Percentiles rank a stretch among this genome's conserved stretches.
Conservation (phyloP, 1,139 yeast species). For the Yamadazyma siamensis region DNA sequence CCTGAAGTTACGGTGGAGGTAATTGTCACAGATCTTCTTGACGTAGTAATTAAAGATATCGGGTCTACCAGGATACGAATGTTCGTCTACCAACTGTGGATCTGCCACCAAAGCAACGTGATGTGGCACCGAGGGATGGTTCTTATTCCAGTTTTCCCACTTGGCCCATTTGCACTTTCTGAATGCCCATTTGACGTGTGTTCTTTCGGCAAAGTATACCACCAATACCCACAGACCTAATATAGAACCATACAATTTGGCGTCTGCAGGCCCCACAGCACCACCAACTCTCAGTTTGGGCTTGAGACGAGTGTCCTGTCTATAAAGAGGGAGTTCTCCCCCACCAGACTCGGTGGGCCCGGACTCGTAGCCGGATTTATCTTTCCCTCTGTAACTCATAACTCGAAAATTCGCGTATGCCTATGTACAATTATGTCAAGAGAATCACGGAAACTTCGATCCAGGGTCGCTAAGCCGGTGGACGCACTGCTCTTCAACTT, state of each 20-base stretch:
- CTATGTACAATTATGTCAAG: constrained; percentile 1
- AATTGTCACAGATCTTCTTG: constrained; percentile 61
- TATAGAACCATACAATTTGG: constrained; percentile 5
- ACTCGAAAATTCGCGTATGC: constrained; percentile 1
- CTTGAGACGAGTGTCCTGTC: too few species aligned
- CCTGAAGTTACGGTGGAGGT: constrained; percentile 74
- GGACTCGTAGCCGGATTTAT: constrained; percentile 6
- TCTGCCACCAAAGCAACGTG: constrained; percentile 79
- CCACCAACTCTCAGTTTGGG: too few species aligned
- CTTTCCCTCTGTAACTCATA: constrained; percentile 16
- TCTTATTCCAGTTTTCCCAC: constrained; percentile 55
- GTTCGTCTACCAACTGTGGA: constrained; percentile 84
- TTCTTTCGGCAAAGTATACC: constrained; percentile 60
- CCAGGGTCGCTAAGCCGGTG: constrained; percentile 13
- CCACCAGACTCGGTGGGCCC: too few species aligned
- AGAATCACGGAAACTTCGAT: constrained; percentile 22
- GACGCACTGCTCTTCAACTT: constrained; percentile 24
- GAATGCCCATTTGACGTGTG: constrained; percentile 48
- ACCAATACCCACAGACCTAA: constrained; percentile 40
- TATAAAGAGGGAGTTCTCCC: constrained; percentile 7
- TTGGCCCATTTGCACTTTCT: constrained; percentile 56
- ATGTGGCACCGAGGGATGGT: constrained; percentile 41
- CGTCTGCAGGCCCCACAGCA: constrained; percentile 1
- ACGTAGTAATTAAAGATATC: constrained; percentile 43
- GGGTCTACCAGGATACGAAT: constrained; percentile 64